Evolutionary conservation across 192 early-diverging fungal genomes (phyloP).

Genomic region (Powellomyces hirtus): DNA sequence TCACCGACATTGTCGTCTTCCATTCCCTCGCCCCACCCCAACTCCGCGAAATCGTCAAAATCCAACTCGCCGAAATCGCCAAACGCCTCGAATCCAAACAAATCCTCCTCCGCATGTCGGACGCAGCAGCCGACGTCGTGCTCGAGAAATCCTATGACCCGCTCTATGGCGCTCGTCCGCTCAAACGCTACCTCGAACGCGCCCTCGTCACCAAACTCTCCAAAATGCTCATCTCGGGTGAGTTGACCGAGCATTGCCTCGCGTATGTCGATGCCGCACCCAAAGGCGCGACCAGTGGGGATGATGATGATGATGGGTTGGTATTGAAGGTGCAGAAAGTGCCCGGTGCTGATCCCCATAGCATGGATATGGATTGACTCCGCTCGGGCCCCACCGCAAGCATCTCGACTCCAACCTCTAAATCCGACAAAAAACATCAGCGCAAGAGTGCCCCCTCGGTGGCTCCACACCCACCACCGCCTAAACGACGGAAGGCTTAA

Average conservation of each 20-base stretch:
- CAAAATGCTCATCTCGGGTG: conserved; percentile 64
- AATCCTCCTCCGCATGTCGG: conserved; percentile 68
- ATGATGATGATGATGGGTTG: neutral
- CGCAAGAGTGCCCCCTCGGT: too few species aligned
- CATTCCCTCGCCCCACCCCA: conserved; percentile 59
- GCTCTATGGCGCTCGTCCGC: conserved; percentile 89
- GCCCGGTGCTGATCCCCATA: neutral
- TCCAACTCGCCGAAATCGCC: conserved; percentile 65
- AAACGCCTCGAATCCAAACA: conserved; percentile 72
- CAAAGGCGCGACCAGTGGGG: neutral
- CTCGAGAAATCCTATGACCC: conserved; percentile 85
- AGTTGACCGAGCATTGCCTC: conserved; percentile 50
- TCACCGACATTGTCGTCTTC: conserved; percentile 93
- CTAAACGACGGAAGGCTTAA: too few species aligned
- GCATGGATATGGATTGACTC: neutral
- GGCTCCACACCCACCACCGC: too few species aligned
- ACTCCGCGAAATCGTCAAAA: conserved; percentile 67
- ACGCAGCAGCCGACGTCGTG: conserved; percentile 72
- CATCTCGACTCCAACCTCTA: too few species aligned
- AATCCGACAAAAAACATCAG: too few species aligned
- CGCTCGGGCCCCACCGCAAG: neutral
- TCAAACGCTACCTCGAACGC: conserved; percentile 86
- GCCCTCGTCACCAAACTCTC: conserved; percentile 80
- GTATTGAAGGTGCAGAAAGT: neutral
- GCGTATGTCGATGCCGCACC: conserved; percentile 24